A percentile compares a stretch with the other conserved stretches of the same genome.
Conservation (phyloP, 2,329 filamentous ascomycete genomes). For the Neoarthrinium moseri region DNA sequence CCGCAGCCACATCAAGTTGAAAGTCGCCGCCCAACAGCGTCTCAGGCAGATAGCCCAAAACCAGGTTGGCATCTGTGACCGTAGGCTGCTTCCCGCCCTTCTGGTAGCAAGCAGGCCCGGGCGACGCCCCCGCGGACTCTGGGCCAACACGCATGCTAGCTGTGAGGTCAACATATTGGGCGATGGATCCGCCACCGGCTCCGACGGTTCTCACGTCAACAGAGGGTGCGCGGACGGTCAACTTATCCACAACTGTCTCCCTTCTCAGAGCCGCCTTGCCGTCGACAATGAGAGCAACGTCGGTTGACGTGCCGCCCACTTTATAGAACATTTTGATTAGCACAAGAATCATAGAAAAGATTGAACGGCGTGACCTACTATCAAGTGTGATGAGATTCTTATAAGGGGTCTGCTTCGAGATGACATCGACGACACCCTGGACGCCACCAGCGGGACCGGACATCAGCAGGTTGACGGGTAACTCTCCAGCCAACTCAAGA, state of each 20-base stretch:
- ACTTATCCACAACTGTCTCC: conserved; percentile 41
- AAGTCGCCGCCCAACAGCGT: conserved; percentile 45
- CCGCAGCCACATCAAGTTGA: conserved; percentile 38
- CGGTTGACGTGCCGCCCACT: conserved; percentile 50
- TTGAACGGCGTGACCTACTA: too few relatives aligned
- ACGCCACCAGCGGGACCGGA: conserved; percentile 50
- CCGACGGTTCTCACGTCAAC: conserved; percentile 49
- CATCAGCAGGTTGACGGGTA: conserved; percentile 48
- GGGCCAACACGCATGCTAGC: conserved; percentile 48
- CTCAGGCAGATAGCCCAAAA: conserved; percentile 45
- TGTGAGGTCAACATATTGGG: conserved; percentile 44
- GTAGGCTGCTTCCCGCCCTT: conserved; percentile 44
- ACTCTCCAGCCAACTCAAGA: conserved; percentile 39
- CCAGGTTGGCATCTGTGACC: conserved; percentile 47
- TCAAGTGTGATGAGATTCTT: conserved; percentile 49
- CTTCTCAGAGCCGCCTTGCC: conserved; percentile 41
- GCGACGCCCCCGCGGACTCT: conserved; percentile 45
- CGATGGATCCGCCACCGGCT: conserved; percentile 48
- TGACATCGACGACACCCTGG: conserved; percentile 43
- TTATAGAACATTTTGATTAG: too few relatives aligned
- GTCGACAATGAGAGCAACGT: conserved; percentile 43
- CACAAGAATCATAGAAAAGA: too few relatives aligned
- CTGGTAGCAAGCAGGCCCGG: conserved; percentile 48
- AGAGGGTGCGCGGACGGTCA: conserved; percentile 44
- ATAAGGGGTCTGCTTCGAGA: conserved; percentile 42